Conservation (phyloP, 2,329 filamentous ascomycete genomes). For the Calonectria ilicicola region DNA sequence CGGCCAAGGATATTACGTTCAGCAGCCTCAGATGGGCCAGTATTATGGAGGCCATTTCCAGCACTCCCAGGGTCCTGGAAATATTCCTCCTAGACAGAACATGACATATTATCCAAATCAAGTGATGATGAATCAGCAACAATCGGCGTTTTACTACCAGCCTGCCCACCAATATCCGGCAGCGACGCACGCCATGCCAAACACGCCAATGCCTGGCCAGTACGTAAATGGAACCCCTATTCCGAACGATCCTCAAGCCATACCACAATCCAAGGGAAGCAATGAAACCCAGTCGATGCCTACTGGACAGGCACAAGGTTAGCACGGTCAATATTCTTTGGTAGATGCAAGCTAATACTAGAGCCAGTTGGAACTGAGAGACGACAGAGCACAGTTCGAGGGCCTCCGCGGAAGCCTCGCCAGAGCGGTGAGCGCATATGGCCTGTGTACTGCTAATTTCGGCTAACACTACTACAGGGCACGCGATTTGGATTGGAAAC, state of each 20-base stretch:
- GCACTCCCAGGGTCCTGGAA: constrained; percentile 49
- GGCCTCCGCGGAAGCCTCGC: constrained; percentile 57
- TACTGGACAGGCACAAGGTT: constrained; percentile 41
- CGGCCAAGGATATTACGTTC: constrained; percentile 60
- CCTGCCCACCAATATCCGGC: constrained; percentile 53
- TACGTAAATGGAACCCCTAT: constrained; percentile 46
- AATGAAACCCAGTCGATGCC: constrained; percentile 18
- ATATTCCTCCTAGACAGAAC: constrained; percentile 52
- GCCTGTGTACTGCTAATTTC: constrained; percentile 22
- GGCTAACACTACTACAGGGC: constrained; percentile 61
- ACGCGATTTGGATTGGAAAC: constrained; percentile 97
- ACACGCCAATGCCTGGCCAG: constrained; percentile 49
- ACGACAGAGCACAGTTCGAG: constrained; percentile 45
- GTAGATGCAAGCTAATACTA: constrained; percentile 31
- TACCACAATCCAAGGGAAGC: constrained; percentile 30
- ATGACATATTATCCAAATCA: constrained; percentile 59
- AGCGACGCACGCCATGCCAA: constrained; percentile 43
- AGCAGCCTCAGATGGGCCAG: constrained; percentile 58
- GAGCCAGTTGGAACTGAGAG: constrained; percentile 34
- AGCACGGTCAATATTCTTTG: constrained; percentile 24
- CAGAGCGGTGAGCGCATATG: constrained; percentile 67
- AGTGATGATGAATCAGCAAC: constrained; percentile 56
- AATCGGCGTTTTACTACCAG: constrained; percentile 60
- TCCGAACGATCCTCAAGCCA: constrained; percentile 41
- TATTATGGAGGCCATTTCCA: constrained; percentile 58